phyloP scores from a whole-genome alignment of 2,329 filamentous ascomycete genomes.

The Purpureocillium lavendulum region DNA sequence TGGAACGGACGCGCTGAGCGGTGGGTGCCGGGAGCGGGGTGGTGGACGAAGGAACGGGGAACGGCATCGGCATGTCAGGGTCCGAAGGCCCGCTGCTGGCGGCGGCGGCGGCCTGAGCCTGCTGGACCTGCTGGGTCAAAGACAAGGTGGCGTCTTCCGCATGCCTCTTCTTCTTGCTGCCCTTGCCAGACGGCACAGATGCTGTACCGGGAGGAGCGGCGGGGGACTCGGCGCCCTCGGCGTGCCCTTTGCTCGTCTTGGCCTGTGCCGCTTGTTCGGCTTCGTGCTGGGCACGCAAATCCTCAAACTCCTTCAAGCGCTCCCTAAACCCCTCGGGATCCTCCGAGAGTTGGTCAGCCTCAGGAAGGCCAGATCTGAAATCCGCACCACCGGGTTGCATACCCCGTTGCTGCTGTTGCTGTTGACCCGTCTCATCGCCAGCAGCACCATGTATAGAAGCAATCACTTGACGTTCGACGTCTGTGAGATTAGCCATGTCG shows the following conservation, averaged over 20 bases:
- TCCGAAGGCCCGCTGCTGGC: conserved; percentile 37
- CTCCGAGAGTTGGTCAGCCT: conserved; percentile 39
- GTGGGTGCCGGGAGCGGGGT: conserved; percentile 84
- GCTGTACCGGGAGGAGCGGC: conserved; percentile 5
- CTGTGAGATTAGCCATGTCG: conserved; percentile 58
- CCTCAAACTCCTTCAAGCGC: conserved; percentile 76
- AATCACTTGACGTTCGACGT: conserved; percentile 44
- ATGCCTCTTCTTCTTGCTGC: conserved; percentile 18
- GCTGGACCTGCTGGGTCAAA: conserved; percentile 76
- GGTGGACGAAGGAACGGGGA: conserved; percentile 62
- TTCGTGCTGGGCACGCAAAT: conserved; percentile 66
- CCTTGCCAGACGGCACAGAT: conserved; percentile 1
- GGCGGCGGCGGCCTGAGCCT: conserved; percentile 48
- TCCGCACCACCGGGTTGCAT: conserved; percentile 27
- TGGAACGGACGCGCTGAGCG: conserved; percentile 75
- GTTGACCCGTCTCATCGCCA: neutral
- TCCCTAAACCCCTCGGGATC: conserved; percentile 56
- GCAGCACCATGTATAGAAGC: conserved; percentile 22
- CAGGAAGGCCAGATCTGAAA: conserved; percentile 39
- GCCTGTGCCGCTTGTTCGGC: conserved; percentile 31
- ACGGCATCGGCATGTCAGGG: conserved; percentile 66
- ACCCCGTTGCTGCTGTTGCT: conserved; percentile 12
- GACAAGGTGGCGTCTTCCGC: conserved; percentile 42
- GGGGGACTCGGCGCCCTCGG: neutral
- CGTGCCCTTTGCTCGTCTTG: neutral